Conservation (phyloP, 2,329 filamentous ascomycete species). For the Colletotrichum sp. region DNA sequence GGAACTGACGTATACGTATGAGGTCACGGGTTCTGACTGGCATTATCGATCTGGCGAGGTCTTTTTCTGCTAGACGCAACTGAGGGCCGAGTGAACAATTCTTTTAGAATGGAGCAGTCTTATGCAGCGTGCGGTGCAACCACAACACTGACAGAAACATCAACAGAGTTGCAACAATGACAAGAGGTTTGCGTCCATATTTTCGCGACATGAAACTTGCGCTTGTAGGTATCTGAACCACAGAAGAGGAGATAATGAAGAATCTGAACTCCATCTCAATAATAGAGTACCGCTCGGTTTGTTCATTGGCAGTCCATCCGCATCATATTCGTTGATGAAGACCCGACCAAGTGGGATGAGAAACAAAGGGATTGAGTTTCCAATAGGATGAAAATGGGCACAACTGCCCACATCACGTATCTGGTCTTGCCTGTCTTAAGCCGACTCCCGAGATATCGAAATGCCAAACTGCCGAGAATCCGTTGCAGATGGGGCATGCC, state of each 20-base stretch:
- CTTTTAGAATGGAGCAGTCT: background rate
- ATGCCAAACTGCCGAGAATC: background rate
- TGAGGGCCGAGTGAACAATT: background rate
- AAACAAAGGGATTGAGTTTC: background rate
- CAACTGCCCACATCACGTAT: background rate
- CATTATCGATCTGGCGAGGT: background rate
- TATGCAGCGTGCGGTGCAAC: background rate
- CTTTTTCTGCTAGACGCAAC: background rate
- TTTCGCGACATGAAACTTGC: background rate
- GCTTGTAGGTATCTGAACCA: background rate
- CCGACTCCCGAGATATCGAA: background rate
- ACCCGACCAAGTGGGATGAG: background rate
- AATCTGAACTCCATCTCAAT: background rate
- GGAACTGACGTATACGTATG: background rate
- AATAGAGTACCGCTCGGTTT: background rate
- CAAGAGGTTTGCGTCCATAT: background rate
- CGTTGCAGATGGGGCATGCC: background rate
- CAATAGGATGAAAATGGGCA: background rate
- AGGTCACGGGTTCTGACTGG: background rate
- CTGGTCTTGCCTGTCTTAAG: background rate
- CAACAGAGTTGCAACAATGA: background rate
- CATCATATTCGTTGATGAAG: background rate
- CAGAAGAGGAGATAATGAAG: background rate
- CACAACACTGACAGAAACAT: background rate
- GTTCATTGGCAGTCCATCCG: background rate